Conservation (phyloP, 2,329 filamentous ascomycete species). For the Trichoderma oligosporum region DNA sequence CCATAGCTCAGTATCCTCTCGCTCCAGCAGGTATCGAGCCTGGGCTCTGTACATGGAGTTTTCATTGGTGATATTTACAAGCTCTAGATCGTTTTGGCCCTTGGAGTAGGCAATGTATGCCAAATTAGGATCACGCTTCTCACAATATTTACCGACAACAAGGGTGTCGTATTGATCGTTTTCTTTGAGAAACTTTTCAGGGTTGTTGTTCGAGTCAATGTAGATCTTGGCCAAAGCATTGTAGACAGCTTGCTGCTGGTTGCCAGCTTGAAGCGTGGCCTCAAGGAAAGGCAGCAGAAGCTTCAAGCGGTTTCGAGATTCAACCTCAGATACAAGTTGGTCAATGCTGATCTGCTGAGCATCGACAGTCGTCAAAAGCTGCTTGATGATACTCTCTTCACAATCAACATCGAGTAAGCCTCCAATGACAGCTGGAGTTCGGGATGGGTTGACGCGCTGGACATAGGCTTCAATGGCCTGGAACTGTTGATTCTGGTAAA, state of each 20-base stretch:
- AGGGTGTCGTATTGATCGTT: conserved; percentile 96
- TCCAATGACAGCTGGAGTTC: conserved; percentile 89
- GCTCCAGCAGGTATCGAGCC: conserved; percentile 87
- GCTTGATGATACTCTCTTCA: conserved; percentile 94
- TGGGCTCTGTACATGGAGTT: conserved; percentile 99
- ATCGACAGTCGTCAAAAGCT: conserved; percentile 78
- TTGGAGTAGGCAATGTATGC: conserved; percentile 94
- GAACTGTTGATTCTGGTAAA: conserved; percentile 99
- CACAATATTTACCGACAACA: conserved; percentile 93
- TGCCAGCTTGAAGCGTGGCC: conserved; percentile 80
- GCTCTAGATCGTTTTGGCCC: conserved; percentile 93
- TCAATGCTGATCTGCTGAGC: conserved; percentile 86
- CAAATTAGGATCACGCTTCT: conserved; percentile 95
- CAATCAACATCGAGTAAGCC: conserved; percentile 95
- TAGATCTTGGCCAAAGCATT: conserved; percentile 99
- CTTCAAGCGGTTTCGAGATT: conserved; percentile 92
- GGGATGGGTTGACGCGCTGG: conserved; percentile 87
- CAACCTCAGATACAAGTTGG: conserved; percentile 90
- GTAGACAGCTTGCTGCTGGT: conserved; percentile 94
- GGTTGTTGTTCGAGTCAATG: conserved; percentile 97
- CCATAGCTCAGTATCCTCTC: conserved; percentile 89
- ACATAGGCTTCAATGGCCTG: conserved; percentile 98
- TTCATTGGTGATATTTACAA: conserved; percentile 97
- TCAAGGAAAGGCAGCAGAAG: conserved; percentile 94
- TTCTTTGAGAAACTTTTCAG: conserved; percentile 94